Conservation (phyloP, 805 yeast genomes). For the Saccharomycopsis schoenii region DNA sequence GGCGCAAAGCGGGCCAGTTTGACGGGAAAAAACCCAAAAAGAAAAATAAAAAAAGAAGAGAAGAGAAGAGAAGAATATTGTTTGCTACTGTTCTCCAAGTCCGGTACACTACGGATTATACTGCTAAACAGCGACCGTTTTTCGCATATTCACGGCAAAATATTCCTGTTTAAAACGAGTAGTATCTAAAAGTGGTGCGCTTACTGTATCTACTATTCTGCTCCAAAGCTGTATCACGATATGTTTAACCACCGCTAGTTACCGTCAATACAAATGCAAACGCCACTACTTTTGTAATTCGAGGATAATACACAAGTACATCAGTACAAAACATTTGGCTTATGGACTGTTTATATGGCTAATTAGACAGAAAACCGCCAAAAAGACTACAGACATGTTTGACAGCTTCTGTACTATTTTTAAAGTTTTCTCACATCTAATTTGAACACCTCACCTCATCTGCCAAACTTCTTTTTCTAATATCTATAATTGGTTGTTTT, state of each 20-base stretch:
- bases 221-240: too few species aligned
- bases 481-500: too few species aligned
- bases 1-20: too few species aligned
- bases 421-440: not conserved
- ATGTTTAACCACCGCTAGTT: not conserved
- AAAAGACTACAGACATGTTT: not conserved
- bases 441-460: not conserved
- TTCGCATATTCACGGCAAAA: not conserved
- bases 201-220: too few species aligned
- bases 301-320: not conserved
- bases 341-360: too few species aligned
- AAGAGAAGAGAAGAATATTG: too few species aligned
- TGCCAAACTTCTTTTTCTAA: not conserved
- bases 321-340: too few species aligned
- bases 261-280: not conserved
- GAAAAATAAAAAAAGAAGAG: too few species aligned
- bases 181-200: not conserved
- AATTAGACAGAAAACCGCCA: not conserved
- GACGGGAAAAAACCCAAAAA: too few species aligned
- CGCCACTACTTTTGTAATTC: not conserved
- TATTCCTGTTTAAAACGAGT: too few species aligned
- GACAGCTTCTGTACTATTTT: not conserved
- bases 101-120: not conserved
- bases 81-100: not conserved
- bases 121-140: not conserved